Percentiles rank a stretch among this genome's conserved stretches.
Evolutionary conservation across 2,329 filamentous ascomycete genomes (phyloP).

Genomic region (Xylariales sp.): DNA sequence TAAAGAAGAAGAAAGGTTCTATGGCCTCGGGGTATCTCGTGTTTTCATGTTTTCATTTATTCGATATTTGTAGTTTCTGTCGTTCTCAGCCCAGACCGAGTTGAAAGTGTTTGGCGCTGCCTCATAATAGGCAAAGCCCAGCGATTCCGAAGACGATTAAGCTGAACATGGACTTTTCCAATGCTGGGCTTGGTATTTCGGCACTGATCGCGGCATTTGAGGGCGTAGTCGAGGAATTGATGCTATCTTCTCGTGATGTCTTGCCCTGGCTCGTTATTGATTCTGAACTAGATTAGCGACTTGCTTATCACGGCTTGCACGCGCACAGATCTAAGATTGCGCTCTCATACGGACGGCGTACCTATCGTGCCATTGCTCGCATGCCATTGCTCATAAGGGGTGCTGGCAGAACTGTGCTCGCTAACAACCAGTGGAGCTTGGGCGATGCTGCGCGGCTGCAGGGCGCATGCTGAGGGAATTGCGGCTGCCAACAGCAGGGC

Average conservation of each 20-base stretch:
- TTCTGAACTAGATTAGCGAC: too few species aligned
- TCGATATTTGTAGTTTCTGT: neutral
- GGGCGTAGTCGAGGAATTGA: conserved; percentile 3
- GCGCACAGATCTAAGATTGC: too few species aligned
- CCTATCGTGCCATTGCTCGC: conserved; percentile 7
- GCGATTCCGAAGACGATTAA: conserved; percentile 11
- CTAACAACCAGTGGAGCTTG: conserved; percentile 6
- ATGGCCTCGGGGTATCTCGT: conserved; percentile 12
- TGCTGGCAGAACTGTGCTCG: conserved; percentile 4
- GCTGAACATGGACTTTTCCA: conserved; percentile 12
- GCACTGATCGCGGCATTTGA: conserved; percentile 6
- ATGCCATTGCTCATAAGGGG: conserved; percentile 3
- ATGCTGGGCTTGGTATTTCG: conserved; percentile 8
- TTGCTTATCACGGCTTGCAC: too few species aligned
- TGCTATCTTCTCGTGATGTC: conserved; percentile 1
- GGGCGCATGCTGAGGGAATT: neutral
- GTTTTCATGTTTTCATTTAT: conserved; percentile 1
- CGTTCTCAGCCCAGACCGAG: too few species aligned
- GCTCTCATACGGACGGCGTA: too few species aligned
- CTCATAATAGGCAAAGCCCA: conserved; percentile 11
- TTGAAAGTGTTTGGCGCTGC: neutral
- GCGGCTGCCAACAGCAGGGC: conserved; percentile 5
- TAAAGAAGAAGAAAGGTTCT: too few species aligned
- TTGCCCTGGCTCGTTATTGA: too few species aligned
- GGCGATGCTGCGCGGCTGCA: conserved; percentile 4